Percentiles rank a stretch among this genome's conserved stretches.
Conservation (phyloP, 2,329 filamentous ascomycete species). For the Ambrosiella beaveri region DNA sequence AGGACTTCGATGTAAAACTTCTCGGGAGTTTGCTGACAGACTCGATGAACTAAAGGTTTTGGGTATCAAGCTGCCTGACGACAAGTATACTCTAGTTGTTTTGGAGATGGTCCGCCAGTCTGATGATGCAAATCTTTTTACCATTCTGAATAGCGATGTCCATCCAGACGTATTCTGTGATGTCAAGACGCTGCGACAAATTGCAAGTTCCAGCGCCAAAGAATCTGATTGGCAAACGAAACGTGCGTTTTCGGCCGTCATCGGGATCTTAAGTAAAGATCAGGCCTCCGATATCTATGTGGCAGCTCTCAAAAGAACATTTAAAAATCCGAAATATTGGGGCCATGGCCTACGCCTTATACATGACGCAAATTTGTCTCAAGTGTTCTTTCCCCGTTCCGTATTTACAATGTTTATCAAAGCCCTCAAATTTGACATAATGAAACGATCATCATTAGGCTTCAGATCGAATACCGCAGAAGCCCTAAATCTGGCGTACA, state of each 20-base stretch:
- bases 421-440: neutral
- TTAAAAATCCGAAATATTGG: conserved; percentile 18
- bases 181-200: conserved; percentile 22
- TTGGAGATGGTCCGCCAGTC: conserved; percentile 42
- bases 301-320: conserved; percentile 17
- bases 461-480: neutral
- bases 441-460: neutral
- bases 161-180: conserved; percentile 40
- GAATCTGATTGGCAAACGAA: conserved; percentile 12
- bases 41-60: conserved; percentile 19
- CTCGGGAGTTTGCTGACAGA: conserved; percentile 2
- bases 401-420: conserved; percentile 7
- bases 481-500: conserved; percentile 3
- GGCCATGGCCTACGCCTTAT: conserved; percentile 15
- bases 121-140: conserved; percentile 27
- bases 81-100: conserved; percentile 48
- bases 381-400: neutral
- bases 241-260: neutral
- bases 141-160: conserved; percentile 31
- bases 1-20: conserved; percentile 33
- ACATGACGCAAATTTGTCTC: conserved; percentile 1
- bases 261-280: neutral
- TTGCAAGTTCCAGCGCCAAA: conserved; percentile 21
- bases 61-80: conserved; percentile 44
- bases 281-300: neutral